Conservation (phyloP, 2,329 filamentous ascomycete species). For the Alternaria sp. region DNA sequence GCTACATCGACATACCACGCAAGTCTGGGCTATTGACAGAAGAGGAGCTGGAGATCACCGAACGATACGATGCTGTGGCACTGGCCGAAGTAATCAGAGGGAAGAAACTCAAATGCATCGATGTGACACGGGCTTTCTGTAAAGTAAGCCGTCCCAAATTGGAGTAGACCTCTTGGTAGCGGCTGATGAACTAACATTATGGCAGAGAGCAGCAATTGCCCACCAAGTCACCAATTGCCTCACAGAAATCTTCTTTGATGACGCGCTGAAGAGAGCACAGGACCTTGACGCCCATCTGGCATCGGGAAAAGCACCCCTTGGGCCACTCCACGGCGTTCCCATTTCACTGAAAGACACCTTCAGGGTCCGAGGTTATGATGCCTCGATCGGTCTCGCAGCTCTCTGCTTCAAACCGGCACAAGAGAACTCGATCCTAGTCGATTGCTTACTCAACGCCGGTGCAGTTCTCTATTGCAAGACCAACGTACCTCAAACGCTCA, state of each 20-base stretch:
- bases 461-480: constrained; percentile 62
- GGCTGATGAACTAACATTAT: not conserved
- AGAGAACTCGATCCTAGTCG: constrained; percentile 51
- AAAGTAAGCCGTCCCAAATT: constrained; percentile 37
- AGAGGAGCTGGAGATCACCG: constrained; percentile 63
- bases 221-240: constrained; percentile 55
- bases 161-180: not conserved
- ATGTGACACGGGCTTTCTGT: constrained; percentile 53
- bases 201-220: constrained; percentile 54
- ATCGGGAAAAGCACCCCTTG: constrained; percentile 49
- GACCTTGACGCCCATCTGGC: constrained; percentile 51
- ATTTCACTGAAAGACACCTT: constrained; percentile 59
- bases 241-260: constrained; percentile 49
- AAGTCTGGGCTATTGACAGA: constrained; percentile 59
- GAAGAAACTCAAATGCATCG: constrained; percentile 44
- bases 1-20: constrained; percentile 56
- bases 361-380: constrained; percentile 55
- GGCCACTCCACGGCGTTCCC: constrained; percentile 56
- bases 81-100: constrained; percentile 47
- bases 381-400: constrained; percentile 51
- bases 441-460: constrained; percentile 53
- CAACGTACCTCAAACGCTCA: constrained; percentile 62
- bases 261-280: constrained; percentile 43
- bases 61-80: constrained; percentile 57
- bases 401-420: constrained; percentile 53